Evolutionary conservation across 2,329 filamentous ascomycete genomes (phyloP).

Genomic region (Aspergillus chevalieri): DNA sequence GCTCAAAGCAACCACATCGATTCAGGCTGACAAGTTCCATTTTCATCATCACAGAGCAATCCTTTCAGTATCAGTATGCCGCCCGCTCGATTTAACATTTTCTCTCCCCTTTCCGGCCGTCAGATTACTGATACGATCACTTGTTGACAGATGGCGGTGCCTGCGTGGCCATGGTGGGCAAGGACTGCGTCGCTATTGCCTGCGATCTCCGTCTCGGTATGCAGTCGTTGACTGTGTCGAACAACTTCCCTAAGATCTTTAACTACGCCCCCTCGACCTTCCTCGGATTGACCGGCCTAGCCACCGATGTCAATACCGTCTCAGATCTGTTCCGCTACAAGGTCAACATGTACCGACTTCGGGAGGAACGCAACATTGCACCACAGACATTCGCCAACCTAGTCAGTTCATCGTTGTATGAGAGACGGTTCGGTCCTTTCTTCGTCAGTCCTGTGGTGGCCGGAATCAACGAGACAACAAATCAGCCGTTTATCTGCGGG

Average conservation of each 20-base stretch:
- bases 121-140: constrained; percentile 6
- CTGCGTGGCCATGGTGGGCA: constrained; percentile 97
- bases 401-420: constrained; percentile 84
- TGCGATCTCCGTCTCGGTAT: constrained; percentile 97
- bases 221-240: constrained; percentile 93
- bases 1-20: background rate
- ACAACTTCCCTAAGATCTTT: constrained; percentile 99
- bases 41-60: constrained; percentile 56
- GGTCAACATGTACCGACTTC: constrained; percentile 98
- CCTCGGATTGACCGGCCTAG: constrained; percentile 90
- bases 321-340: constrained; percentile 98
- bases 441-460: constrained; percentile 94
- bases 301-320: constrained; percentile 91
- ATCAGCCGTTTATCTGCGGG: constrained; percentile 95
- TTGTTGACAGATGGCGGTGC: constrained; percentile 66
- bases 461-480: constrained; percentile 87
- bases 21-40: constrained; percentile 1
- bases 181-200: constrained; percentile 98
- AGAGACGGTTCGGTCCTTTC: constrained; percentile 91
- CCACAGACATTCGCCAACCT: constrained; percentile 95
- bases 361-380: constrained; percentile 93
- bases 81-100: constrained; percentile 3
- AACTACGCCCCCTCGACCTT: constrained; percentile 85
- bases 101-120: background rate
- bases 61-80: constrained; percentile 90